A percentile compares a stretch with the other conserved stretches of the same genome.
Conservation (phyloP, 75 land plant species). For the Pseudotsuga menziesii region DNA sequence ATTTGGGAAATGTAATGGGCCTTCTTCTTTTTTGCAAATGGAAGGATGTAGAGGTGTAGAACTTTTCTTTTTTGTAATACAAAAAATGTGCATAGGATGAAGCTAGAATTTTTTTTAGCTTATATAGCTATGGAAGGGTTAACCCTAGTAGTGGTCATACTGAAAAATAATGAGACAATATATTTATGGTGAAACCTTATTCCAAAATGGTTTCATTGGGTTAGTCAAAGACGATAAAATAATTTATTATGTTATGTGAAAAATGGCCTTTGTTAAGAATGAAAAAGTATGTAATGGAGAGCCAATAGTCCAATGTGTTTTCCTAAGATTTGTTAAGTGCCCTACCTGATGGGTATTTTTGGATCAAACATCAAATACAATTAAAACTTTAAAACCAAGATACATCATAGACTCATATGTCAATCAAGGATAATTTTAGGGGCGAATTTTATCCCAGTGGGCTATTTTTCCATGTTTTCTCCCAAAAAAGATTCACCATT, state of each 20-base stretch:
- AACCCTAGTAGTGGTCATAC: neutral
- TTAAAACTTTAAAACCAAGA: too few species aligned
- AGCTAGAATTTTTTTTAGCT: neutral
- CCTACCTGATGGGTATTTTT: neutral
- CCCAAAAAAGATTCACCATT: too few species aligned
- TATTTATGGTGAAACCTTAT: neutral
- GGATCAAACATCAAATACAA: too few species aligned
- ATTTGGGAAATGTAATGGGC: conserved; percentile 10
- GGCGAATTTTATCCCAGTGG: too few species aligned
- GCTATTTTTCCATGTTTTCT: too few species aligned
- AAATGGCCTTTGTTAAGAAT: neutral
- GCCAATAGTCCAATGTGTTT: neutral
- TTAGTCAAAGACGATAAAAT: neutral
- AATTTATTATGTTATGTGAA: neutral
- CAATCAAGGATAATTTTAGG: too few species aligned
- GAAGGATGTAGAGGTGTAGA: neutral
- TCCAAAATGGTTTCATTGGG: neutral
- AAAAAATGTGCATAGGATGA: neutral
- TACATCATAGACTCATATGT: too few species aligned
- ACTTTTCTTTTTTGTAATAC: too few species aligned
- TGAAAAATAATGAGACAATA: neutral
- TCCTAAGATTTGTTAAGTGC: neutral
- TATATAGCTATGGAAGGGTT: neutral
- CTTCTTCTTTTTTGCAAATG: neutral
- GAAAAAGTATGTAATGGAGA: neutral